phyloP scores from a whole-genome alignment of 164 flowering plant genomes.

The Umbellularia californica region DNA sequence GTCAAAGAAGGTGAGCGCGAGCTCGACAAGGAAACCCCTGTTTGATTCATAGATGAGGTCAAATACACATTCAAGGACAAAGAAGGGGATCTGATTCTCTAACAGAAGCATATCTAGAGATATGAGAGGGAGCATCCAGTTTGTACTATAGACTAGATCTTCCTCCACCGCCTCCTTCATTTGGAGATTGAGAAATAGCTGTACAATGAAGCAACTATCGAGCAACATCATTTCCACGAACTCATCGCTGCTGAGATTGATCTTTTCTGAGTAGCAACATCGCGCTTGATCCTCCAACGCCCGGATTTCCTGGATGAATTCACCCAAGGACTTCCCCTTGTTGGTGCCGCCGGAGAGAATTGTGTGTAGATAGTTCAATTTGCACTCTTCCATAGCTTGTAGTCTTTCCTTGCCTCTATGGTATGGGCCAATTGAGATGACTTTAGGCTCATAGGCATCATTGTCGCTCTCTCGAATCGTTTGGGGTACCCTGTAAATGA shows the following conservation, averaged over 20 bases:
- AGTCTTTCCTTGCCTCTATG: constrained; percentile 46
- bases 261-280: constrained; percentile 44
- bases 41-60: background rate
- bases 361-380: constrained; percentile 44
- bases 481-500: constrained; percentile 14
- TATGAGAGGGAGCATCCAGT: constrained; percentile 3
- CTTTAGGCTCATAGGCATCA: constrained; percentile 42
- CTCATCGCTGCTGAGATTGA: constrained; percentile 33
- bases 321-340: constrained; percentile 33
- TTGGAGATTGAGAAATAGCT: constrained; percentile 38
- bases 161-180: constrained; percentile 15
- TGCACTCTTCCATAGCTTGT: constrained; percentile 53
- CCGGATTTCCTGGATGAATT: constrained; percentile 25
- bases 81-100: constrained; percentile 20
- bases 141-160: constrained; percentile 9
- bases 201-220: constrained; percentile 54
- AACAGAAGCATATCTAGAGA: constrained; percentile 10
- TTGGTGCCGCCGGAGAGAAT: constrained; percentile 36
- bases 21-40: background rate
- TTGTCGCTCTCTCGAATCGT: background rate
- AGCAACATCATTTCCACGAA: constrained; percentile 69
- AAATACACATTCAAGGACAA: constrained; percentile 8
- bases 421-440: constrained; percentile 67
- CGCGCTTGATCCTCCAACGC: constrained; percentile 44
- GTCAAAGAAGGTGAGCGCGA: constrained; percentile 16